Base-by-base conservation (phyloP, 441 rosid species). In the Pelargonium australe region DNA sequence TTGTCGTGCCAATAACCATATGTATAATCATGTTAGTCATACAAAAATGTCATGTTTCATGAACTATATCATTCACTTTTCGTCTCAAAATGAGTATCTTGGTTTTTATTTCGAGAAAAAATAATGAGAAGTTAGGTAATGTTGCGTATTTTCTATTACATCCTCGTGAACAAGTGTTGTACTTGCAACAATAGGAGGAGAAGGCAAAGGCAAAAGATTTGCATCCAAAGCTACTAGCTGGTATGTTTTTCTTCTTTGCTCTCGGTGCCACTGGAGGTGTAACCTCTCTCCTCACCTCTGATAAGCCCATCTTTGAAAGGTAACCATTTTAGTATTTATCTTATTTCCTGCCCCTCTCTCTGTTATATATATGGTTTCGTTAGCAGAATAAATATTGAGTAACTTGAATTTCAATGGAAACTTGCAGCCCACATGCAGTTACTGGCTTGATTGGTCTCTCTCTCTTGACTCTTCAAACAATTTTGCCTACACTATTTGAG, bases 181-280 rank as follows among this genome's bases (percentile, higher is more conserved):
- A 40, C 16, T 62, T 1, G 2, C 19, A 73, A 75, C 71, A 41
- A 43, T 5, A 90, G 96, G 95, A 91, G 71, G 96, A 88, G 83
- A 94, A 86, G 81, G 93, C 98, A 66, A 88, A 79, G 37, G 98
- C 97, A 0, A 91, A 88, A 74, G 96, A 89, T 68, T 79, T 91
- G 83, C 98, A 94, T 72, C 97, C 96, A 6, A 94, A 94, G 82
- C 95, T 94, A 63, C 81, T 94, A 6, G 92, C 82, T 0, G 98
- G 96, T 14, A 89, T 89, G 97, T 91, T 89, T 80, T 85, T 91
- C 91, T 89, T 89, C 82, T 93, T 93, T 73, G 81, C 95, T 10
- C 87, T 89, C 34, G 98, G 98, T 63, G 98, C 98, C 44, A 91
- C 93, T 0, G 98, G 97, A 65, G 97, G 98, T 63, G n/a, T 93